Conservation (phyloP, 2,329 filamentous ascomycete species). For the Penicillium concentricum region DNA sequence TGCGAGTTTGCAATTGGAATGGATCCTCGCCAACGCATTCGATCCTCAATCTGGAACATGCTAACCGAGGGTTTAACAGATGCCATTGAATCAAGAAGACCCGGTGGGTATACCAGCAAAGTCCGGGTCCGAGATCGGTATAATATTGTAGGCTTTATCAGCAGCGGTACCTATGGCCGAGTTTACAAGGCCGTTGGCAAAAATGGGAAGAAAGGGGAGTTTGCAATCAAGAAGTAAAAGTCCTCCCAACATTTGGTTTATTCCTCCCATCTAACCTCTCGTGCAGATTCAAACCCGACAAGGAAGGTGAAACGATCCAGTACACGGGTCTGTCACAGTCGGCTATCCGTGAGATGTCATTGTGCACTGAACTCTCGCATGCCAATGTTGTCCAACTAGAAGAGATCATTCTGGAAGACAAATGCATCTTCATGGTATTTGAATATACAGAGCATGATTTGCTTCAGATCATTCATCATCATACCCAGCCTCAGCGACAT, state of each 20-base stretch:
- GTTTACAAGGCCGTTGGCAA: slow-evolving; percentile 92
- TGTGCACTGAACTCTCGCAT: slow-evolving; percentile 89
- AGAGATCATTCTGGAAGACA: slow-evolving; percentile 96
- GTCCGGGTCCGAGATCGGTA: slow-evolving; percentile 90
- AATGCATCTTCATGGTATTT: slow-evolving; percentile 99
- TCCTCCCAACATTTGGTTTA: background rate
- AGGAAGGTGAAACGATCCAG: slow-evolving; percentile 89
- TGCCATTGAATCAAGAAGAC: slow-evolving; percentile 38
- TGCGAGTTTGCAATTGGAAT: slow-evolving; percentile 9
- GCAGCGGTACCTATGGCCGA: slow-evolving; percentile 93
- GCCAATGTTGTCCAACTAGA: slow-evolving; percentile 85
- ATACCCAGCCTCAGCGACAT: slow-evolving; percentile 83
- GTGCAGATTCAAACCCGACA: slow-evolving; percentile 83
- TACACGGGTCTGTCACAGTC: slow-evolving; percentile 98
- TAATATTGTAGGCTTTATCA: slow-evolving; percentile 97
- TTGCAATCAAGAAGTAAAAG: slow-evolving; percentile 92
- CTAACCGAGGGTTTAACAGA: slow-evolving; percentile 34
- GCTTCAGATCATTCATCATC: slow-evolving; percentile 96
- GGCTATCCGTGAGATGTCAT: slow-evolving; percentile 93
- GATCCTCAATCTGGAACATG: slow-evolving; percentile 8
- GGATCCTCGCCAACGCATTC: slow-evolving; percentile 8
- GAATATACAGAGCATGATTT: slow-evolving; percentile 98
- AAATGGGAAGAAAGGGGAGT: slow-evolving; percentile 72
- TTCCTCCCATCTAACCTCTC: slow-evolving; percentile 16
- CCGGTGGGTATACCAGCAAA: slow-evolving; percentile 63